These are phyloP conservation scores for Knoxdaviesia proteae DNA, from an alignment of 2,329 filamentous ascomycete genomes.

Conservation along the genomic window DNA sequence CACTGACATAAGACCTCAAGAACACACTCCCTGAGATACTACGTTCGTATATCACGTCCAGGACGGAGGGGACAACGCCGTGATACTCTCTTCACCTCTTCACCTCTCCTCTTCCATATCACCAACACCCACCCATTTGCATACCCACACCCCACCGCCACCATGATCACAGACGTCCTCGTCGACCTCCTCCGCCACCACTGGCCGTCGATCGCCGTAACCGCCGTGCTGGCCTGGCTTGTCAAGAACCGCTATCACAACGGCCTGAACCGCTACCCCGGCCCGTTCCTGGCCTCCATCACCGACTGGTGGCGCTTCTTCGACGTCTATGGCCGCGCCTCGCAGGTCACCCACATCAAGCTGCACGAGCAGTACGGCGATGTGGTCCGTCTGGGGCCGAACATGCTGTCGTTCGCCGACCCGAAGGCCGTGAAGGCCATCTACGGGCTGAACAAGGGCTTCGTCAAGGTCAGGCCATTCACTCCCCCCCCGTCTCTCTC, in stretches of 20 bases:
- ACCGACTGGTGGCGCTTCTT: slow-evolving; percentile 53
- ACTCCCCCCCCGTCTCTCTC: not conserved
- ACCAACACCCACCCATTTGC: not conserved
- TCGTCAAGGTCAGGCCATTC: slow-evolving; percentile 39
- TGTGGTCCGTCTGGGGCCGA: slow-evolving; percentile 56
- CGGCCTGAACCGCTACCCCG: slow-evolving; percentile 51
- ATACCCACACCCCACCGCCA: not conserved
- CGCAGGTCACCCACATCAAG: slow-evolving; percentile 45
- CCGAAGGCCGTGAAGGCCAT: slow-evolving; percentile 55
- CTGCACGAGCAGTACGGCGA: slow-evolving; percentile 54
- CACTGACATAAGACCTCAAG: not conserved
- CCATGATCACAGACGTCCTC: slow-evolving; percentile 1
- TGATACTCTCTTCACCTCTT: too few relatives aligned
- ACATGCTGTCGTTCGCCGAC: slow-evolving; percentile 51
- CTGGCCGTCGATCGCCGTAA: slow-evolving; percentile 84
- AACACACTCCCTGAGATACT: not conserved
- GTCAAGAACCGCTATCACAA: slow-evolving; percentile 16
- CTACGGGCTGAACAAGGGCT: slow-evolving; percentile 67
- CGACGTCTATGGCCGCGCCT: slow-evolving; percentile 41
- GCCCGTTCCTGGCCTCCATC: slow-evolving; percentile 43
- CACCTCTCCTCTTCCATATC: not conserved
- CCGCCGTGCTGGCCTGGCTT: slow-evolving; percentile 63
- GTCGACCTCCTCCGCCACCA: slow-evolving; percentile 38
- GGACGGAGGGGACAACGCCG: too few relatives aligned
- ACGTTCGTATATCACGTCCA: too few relatives aligned